Percentiles rank a stretch among this genome's conserved stretches.
phyloP scores from a whole-genome alignment of 2,329 filamentous ascomycete species.

The Cordyceps javanica region DNA sequence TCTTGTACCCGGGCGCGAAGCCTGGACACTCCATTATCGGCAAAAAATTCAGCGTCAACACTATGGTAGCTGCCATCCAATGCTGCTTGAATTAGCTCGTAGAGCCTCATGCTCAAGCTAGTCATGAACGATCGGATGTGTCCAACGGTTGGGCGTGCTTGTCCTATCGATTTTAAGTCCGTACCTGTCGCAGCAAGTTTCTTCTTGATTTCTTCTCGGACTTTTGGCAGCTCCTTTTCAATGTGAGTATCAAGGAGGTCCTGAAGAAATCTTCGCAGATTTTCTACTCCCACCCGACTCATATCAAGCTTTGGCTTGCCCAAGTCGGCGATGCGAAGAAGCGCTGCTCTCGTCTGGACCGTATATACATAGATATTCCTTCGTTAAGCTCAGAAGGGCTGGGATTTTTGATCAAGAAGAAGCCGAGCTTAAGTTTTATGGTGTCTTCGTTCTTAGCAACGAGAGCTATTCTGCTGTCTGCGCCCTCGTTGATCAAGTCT shows the following conservation, averaged over 20 bases:
- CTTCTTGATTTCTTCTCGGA: constrained; percentile 19
- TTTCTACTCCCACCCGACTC: constrained; percentile 17
- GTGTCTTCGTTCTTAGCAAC: constrained; percentile 27
- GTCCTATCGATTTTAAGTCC: constrained; percentile 14
- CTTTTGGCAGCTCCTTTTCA: constrained; percentile 23
- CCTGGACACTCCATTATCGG: constrained; percentile 15
- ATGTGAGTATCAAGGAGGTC: constrained; percentile 23
- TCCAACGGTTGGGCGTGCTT: constrained; percentile 13
- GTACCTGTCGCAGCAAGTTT: constrained; percentile 9
- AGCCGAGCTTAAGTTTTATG: constrained; percentile 35
- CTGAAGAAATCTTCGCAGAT: constrained; percentile 19
- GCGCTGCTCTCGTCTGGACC: constrained; percentile 33
- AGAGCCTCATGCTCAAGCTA: constrained; percentile 20
- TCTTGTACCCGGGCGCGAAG: constrained; percentile 23
- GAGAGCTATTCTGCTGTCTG: constrained; percentile 21
- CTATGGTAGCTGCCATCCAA: constrained; percentile 20
- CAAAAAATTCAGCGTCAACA: constrained; percentile 16
- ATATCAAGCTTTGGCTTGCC: constrained; percentile 20
- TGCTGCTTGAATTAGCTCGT: constrained; percentile 20
- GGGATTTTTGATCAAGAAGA: constrained; percentile 30
- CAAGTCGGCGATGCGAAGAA: constrained; percentile 33
- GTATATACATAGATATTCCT: constrained; percentile 27
- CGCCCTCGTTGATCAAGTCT: constrained; percentile 26
- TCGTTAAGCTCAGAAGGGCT: constrained; percentile 26
- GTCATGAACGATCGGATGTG: constrained; percentile 19